Base-by-base conservation (phyloP, 768 basidiomycete genomes). In the Termitomyces sp. region DNA sequence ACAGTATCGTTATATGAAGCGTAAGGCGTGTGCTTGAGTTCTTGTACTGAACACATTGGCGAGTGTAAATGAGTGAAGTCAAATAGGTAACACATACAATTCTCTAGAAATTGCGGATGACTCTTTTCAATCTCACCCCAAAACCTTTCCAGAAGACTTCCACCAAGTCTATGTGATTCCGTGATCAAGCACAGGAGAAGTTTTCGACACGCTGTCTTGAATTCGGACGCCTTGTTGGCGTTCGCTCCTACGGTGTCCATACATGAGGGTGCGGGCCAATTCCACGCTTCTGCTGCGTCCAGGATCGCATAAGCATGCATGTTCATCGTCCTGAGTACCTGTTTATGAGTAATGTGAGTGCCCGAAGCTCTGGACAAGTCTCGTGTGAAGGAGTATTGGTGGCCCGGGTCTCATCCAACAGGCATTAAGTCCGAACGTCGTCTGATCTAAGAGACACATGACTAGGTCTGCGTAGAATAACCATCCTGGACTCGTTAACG, bases 41-140 rank as follows among this genome's bases (percentile, higher is more conserved):
- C 58, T 53, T 59, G 42, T 23, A 62, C 64, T 62, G 37, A 33
- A 35, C 31, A 41, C 30, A 50, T 28, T 12, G n/a, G 19, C 11
- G 10, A 37, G 50, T 26, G 50, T 40, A n/a, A 28, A 19, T 15
- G 1, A 53, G 35, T 35, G 35, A 7, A 41, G 9, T 26, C 5
- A 19, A 21, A n/a, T 3, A 35, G 14, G 5, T 30, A 28, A 41
- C 19, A 55, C 64, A 17, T 44, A 67, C 63, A 53, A 28, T 66
- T 66, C 28, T 59, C 62, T n/a, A 26, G n/a, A 40, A 65, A 52
- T 45, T 59, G 60, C 15, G 64, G 61, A 55, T 66, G 64, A 46
- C 61, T 64, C 46, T 26, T 56, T 28, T 31, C 60, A 46, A 67
- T 41, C 52, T 51, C 23, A 30, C 33, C n/a, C 62, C 62, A 63